Conservation (phyloP, 2,329 filamentous ascomycete genomes). For the Trichoderma sp. region DNA sequence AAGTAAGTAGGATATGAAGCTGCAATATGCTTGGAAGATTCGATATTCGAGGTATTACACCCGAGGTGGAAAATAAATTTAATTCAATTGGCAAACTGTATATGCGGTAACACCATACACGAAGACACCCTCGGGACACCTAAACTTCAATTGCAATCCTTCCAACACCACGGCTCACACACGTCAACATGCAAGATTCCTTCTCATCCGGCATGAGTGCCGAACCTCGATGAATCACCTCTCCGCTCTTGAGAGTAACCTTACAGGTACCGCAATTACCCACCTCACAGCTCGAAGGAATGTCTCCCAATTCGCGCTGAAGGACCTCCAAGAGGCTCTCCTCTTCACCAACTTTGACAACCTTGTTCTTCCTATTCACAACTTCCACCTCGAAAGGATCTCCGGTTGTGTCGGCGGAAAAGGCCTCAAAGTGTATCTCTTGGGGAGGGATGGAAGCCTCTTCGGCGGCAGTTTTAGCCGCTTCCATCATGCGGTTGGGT, state of each 20-base stretch:
- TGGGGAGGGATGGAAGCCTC: slow-evolving; percentile 44
- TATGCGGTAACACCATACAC: not conserved
- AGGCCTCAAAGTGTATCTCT: slow-evolving; percentile 61
- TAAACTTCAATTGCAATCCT: slow-evolving; percentile 42
- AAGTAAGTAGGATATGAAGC: not conserved
- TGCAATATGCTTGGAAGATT: not conserved
- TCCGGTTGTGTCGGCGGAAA: slow-evolving; percentile 51
- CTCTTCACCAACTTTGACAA: slow-evolving; percentile 46
- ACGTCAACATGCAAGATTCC: slow-evolving; percentile 45
- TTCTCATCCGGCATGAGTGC: slow-evolving; percentile 47
- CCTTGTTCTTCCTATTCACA: slow-evolving; percentile 37
- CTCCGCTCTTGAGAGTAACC: slow-evolving; percentile 41
- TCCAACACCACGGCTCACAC: slow-evolving; percentile 53
- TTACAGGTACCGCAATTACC: slow-evolving; percentile 56
- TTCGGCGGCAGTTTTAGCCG: slow-evolving; percentile 42
- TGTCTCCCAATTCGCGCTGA: slow-evolving; percentile 40
- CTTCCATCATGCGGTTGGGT: slow-evolving; percentile 55
- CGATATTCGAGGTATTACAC: not conserved
- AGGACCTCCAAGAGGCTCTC: slow-evolving; percentile 52
- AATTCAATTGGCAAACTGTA: not conserved
- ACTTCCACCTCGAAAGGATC: slow-evolving; percentile 61
- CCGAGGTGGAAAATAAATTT: not conserved
- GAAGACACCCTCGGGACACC: not conserved
- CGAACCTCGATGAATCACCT: slow-evolving; percentile 50
- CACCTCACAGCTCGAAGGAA: slow-evolving; percentile 52